Evolutionary conservation across 306 rosid genomes (phyloP).

Genomic region (Acacia confusa): DNA sequence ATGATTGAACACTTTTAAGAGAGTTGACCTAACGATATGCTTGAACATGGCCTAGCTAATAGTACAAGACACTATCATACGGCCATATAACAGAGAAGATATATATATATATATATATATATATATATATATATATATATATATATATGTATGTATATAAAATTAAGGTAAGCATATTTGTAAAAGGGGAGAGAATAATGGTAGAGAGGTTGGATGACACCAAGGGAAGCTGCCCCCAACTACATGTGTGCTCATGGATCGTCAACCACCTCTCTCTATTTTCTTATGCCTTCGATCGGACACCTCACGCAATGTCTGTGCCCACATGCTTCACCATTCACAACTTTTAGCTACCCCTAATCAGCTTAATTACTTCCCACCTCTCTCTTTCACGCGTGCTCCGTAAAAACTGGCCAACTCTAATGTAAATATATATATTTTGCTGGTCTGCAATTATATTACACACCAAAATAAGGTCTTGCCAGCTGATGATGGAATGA

Average conservation of each 20-base stretch:
- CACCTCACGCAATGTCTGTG: slow-evolving; percentile 59
- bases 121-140: too few species aligned
- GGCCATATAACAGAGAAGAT: too few species aligned
- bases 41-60: too few species aligned
- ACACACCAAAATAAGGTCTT: slow-evolving; percentile 17
- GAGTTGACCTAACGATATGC: too few species aligned
- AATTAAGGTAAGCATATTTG: background rate
- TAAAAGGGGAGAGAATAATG: slow-evolving; percentile 26
- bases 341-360: slow-evolving; percentile 59
- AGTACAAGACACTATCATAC: too few species aligned
- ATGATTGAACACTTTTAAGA: too few species aligned
- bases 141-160: too few species aligned
- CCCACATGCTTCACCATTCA: slow-evolving; percentile 60
- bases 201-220: background rate
- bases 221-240: slow-evolving; percentile 40
- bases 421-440: background rate
- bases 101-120: too few species aligned
- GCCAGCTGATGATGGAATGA: slow-evolving; percentile 5
- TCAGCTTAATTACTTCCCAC: slow-evolving; percentile 17
- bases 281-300: slow-evolving; percentile 40
- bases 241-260: slow-evolving; percentile 31
- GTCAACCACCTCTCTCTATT: background rate
- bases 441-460: background rate
- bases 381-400: background rate
- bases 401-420: background rate